Base-by-base conservation (phyloP, 179 eudicot genomes). In the Patellifolia procumbens region DNA sequence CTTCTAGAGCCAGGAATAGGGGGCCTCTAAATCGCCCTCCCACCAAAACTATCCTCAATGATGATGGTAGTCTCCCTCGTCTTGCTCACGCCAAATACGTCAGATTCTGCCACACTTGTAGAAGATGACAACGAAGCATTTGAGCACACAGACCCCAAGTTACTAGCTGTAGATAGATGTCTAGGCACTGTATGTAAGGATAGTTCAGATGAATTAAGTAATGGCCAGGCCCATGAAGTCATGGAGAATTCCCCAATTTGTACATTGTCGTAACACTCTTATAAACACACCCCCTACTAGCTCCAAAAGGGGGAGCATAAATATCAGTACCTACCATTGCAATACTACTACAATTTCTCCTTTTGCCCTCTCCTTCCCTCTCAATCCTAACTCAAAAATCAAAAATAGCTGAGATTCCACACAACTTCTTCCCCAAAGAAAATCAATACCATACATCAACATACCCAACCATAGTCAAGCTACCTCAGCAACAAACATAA, bases 181-280 rank as follows among this genome's bases (percentile, higher is more conserved):
- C 58, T 75, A 49, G 81, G 79, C 56, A 39, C 84, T 56, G 73
- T 80, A 77, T 70, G 2, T 12, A 42, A 62, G 42, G 87, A 76
- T 34, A 73, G 69, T 51, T 49, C 86, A 55, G 88, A 75, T 17
- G 67, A 58, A 5, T 81, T 53, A 63, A 85, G 78, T 76, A 89
- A 80, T 12, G 87, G 89, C 77, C 79, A 77, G 63, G 70, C 80
- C 51, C 81, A 85, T 43, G 90, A 81, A 86, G 71, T 87, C 92
- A 91, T 89, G 83, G 70, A 90, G 76, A 78, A 70, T 64, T 76
- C 81, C 76, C 82, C 88, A 79, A 79, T 32, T 39, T 20, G 43
- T 67, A 82, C 91, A 85, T 82, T 78, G 85, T 83, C 81, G 80
- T 80, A 80, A 68, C 56, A 65, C 43, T 39, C 68, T 79, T 34